These are phyloP conservation scores for Aspergillus nidulans DNA, from an alignment of 495 filamentous ascomycete species.

Conservation along the genomic window DNA sequence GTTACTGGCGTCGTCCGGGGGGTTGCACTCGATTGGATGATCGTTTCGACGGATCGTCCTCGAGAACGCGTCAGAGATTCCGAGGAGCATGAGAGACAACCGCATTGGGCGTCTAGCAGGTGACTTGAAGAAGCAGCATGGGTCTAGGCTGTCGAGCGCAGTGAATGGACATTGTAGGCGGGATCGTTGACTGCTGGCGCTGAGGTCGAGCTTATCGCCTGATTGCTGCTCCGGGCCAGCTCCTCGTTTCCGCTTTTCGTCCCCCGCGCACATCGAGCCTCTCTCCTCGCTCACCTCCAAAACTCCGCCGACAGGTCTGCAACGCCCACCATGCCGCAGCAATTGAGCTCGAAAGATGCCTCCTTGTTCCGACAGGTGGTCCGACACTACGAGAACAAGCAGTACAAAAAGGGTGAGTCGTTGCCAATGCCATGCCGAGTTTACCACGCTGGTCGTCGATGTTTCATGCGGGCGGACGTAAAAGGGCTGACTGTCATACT, in stretches of 20 bases:
- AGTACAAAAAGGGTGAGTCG: conserved; percentile 83
- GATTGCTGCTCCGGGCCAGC: conserved; percentile 8
- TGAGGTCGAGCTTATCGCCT: conserved; percentile 18
- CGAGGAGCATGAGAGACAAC: background rate
- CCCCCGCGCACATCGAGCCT: conserved; percentile 43
- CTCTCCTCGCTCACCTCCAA: conserved; percentile 19
- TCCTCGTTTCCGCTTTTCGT: conserved; percentile 5
- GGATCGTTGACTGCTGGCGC: conserved; percentile 4
- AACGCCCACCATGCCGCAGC: conserved; percentile 66
- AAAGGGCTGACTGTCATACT: conserved; percentile 14
- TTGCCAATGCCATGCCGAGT: conserved; percentile 3
- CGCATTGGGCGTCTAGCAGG: conserved; percentile 1
- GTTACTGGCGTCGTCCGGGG: background rate
- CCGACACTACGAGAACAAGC: conserved; percentile 94
- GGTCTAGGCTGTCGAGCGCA: background rate
- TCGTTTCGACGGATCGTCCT: conserved; percentile 14
- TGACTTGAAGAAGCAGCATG: background rate
- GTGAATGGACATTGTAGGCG: background rate
- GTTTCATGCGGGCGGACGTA: conserved; percentile 9
- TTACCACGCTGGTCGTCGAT: conserved; percentile 6
- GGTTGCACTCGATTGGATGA: conserved; percentile 15
- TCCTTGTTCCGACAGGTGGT: conserved; percentile 91
- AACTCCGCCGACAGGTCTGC: conserved; percentile 25
- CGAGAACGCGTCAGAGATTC: conserved; percentile 1
- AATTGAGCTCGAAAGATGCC: conserved; percentile 81